These are phyloP conservation scores for Aspergillus ostianus DNA, from an alignment of 495 filamentous ascomycete genomes.

Conservation along the genomic window DNA sequence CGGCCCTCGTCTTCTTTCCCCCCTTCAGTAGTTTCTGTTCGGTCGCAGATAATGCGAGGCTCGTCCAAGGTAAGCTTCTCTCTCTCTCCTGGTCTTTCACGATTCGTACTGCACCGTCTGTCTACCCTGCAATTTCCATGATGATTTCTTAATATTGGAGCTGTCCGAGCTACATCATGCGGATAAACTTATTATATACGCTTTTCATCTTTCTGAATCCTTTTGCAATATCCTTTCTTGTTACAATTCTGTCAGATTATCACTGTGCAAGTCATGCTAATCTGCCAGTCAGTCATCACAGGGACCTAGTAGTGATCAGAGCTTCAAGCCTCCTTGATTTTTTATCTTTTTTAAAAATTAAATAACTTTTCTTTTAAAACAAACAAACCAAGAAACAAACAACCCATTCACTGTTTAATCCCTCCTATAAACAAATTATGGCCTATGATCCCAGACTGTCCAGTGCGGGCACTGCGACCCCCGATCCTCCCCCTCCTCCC, in stretches of 20 bases:
- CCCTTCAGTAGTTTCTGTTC: conserved; percentile 16
- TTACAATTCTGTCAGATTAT: conserved; percentile 4
- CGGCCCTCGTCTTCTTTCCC: conserved; percentile 29
- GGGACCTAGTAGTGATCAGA: conserved; percentile 38
- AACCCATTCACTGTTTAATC: conserved; percentile 16
- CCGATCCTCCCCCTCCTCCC: conserved; percentile 52
- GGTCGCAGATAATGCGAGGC: conserved; percentile 31
- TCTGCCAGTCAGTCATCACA: conserved; percentile 27
- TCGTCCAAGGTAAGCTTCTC: conserved; percentile 37
- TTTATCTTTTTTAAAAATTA: conserved; percentile 1
- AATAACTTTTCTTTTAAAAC: background rate
- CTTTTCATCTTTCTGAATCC: conserved; percentile 40
- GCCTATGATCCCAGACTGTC: conserved; percentile 56
- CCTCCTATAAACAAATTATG: conserved; percentile 33
- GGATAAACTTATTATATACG: conserved; percentile 52
- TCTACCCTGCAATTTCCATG: conserved; percentile 34
- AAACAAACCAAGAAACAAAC: conserved; percentile 6
- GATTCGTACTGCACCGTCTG: background rate
- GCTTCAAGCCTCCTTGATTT: conserved; percentile 41
- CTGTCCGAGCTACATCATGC: conserved; percentile 78
- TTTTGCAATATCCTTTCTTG: conserved; percentile 7
- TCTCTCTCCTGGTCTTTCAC: background rate
- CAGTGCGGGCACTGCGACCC: conserved; percentile 43
- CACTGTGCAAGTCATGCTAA: conserved; percentile 27
- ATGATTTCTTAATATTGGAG: conserved; percentile 87